A percentile compares a stretch with the other conserved stretches of the same genome.
phyloP scores from a whole-genome alignment of 2,329 filamentous ascomycete species.

The Diplodia sapinea region DNA sequence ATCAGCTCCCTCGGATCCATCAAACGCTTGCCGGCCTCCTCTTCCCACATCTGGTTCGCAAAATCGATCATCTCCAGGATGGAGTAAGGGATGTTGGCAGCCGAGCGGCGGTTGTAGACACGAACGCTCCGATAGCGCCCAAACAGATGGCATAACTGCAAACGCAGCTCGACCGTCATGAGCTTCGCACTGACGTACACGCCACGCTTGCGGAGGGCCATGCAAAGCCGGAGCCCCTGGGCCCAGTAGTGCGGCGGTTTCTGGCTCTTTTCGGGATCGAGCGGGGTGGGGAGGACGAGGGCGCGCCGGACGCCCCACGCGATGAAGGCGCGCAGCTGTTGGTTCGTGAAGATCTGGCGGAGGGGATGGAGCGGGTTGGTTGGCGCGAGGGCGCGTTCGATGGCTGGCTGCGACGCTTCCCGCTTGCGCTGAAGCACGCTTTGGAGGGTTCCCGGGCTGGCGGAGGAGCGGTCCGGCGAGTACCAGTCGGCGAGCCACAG shows the following conservation, averaged over 20 bases:
- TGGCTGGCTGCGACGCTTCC: neutral
- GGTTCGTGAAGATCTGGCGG: constrained; percentile 38
- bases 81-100: constrained; percentile 6
- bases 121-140: constrained; percentile 30
- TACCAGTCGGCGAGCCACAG: constrained; percentile 57
- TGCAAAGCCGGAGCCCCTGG: constrained; percentile 39
- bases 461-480: neutral
- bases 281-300: constrained; percentile 37
- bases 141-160: constrained; percentile 42
- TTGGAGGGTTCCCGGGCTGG: neutral
- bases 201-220: constrained; percentile 41
- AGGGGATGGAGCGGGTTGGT: constrained; percentile 38
- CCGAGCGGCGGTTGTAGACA: constrained; percentile 2
- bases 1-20: constrained; percentile 17
- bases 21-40: neutral
- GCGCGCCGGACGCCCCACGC: constrained; percentile 45
- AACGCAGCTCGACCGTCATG: constrained; percentile 34
- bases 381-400: constrained; percentile 5
- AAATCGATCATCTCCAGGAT: constrained; percentile 12
- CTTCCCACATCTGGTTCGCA: constrained; percentile 2
- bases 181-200: constrained; percentile 39
- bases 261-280: constrained; percentile 35
- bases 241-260: constrained; percentile 39
- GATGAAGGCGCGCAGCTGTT: constrained; percentile 42
- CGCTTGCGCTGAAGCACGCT: neutral